Percentiles rank a stretch among this genome's conserved stretches.
Evolutionary conservation across 495 filamentous ascomycete genomes (phyloP).

Genomic region (Bombardia bombarda): DNA sequence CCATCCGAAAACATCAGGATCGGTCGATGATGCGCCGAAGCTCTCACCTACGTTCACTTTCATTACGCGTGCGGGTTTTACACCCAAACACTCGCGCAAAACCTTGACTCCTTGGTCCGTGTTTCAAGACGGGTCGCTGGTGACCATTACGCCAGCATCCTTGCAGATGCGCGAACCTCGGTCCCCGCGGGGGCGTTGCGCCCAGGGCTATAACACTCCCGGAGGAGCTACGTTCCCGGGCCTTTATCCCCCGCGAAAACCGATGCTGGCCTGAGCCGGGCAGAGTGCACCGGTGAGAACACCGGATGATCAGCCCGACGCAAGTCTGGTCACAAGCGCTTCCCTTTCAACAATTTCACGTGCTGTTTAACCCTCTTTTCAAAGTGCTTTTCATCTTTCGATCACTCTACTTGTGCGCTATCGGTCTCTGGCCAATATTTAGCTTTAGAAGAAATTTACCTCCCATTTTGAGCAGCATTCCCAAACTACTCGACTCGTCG

Average conservation of each 20-base stretch:
- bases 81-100: conserved; percentile 62
- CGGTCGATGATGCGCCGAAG: conserved; percentile 52
- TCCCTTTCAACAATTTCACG: conserved; percentile 73
- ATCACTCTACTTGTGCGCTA: conserved; percentile 69
- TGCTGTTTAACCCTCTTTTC: conserved; percentile 67
- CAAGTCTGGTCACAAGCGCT: conserved; percentile 60
- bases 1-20: conserved; percentile 67
- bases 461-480: conserved; percentile 66
- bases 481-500: conserved; percentile 63
- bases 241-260: conserved; percentile 51
- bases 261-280: conserved; percentile 53
- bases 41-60: conserved; percentile 54
- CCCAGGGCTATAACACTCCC: conserved; percentile 58
- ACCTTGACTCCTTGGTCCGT: conserved; percentile 69
- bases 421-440: conserved; percentile 65
- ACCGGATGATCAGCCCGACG: conserved; percentile 42
- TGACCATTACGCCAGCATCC: conserved; percentile 58
- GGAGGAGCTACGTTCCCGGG: conserved; percentile 48
- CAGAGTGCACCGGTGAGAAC: conserved; percentile 50
- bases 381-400: conserved; percentile 68
- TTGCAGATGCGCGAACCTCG: conserved; percentile 29
- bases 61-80: conserved; percentile 60
- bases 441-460: conserved; percentile 67
- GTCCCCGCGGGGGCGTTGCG: conserved; percentile 16
- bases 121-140: conserved; percentile 61